Conservation (phyloP, 768 basidiomycete species). For the Termitomyces sp. region DNA sequence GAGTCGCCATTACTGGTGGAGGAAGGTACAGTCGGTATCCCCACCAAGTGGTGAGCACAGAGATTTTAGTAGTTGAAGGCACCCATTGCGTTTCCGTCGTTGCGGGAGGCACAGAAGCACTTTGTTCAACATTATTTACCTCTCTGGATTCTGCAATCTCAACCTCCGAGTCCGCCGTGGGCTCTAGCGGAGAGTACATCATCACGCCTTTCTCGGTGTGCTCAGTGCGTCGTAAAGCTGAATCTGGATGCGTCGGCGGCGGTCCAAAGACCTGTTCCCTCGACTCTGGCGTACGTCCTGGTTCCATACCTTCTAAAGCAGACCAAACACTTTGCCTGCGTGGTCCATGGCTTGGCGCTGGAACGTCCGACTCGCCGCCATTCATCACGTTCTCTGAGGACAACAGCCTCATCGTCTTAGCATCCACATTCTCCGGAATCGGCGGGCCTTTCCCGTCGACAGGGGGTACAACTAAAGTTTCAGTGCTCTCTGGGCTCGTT, state of each 20-base stretch:
- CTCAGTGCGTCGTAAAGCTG: constrained; percentile 20
- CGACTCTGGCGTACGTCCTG: constrained; percentile 17
- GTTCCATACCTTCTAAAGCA: constrained; percentile 48
- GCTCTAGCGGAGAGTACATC: constrained; percentile 73
- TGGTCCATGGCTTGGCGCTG: constrained; percentile 18
- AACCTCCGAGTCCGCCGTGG: constrained; percentile 57
- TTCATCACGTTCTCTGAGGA: constrained; percentile 67
- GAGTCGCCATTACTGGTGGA: constrained; percentile 64
- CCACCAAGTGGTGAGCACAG: constrained; percentile 77
- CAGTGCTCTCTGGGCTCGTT: background rate
- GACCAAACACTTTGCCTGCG: constrained; percentile 53
- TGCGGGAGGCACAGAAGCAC: constrained; percentile 12
- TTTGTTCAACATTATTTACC: constrained; percentile 39
- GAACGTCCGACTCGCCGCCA: constrained; percentile 29
- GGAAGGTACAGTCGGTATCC: constrained; percentile 78
- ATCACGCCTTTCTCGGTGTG: constrained; percentile 59
- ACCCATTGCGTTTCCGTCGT: constrained; percentile 50
- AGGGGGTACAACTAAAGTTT: background rate
- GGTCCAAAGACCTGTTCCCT: background rate
- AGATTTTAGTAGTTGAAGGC: constrained; percentile 71
- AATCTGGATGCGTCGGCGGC: constrained; percentile 18
- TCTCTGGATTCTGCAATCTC: constrained; percentile 64
- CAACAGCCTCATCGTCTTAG: constrained; percentile 46
- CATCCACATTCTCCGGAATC: constrained; percentile 42
- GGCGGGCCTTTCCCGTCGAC: constrained; percentile 31